Evolutionary conservation across 805 yeast genomes (phyloP).

Genomic region (Candida mattraensis): DNA sequence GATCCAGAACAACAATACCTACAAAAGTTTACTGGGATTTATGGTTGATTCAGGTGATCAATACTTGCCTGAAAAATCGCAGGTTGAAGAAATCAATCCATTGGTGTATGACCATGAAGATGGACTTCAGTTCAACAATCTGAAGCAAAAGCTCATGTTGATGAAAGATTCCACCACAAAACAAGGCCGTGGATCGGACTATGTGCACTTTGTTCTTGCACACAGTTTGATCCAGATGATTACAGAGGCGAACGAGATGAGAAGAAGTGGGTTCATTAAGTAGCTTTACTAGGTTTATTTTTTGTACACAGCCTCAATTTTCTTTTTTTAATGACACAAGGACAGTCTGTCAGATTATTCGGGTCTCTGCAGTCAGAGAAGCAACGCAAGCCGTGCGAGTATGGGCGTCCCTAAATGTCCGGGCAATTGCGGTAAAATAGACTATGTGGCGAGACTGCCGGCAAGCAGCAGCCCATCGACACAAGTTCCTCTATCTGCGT

Average conservation of each 20-base stretch:
- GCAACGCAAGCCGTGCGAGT: too few species aligned
- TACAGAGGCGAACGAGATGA: conserved; percentile 12
- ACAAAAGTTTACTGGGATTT: conserved; percentile 35
- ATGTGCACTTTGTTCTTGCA: conserved; percentile 18
- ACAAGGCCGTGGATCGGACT: conserved; percentile 6
- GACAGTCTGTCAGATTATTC: too few species aligned
- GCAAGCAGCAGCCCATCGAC: conserved; percentile 2
- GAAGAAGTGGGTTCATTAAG: conserved; percentile 2
- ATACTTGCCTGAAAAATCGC: conserved; percentile 26
- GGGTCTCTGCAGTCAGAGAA: too few species aligned
- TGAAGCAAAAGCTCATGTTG: conserved; percentile 23
- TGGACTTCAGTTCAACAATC: conserved; percentile 23
- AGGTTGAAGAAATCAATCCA: conserved; percentile 17
- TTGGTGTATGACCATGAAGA: conserved; percentile 12
- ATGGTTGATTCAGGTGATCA: conserved; percentile 42
- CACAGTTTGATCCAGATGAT: conserved; percentile 18
- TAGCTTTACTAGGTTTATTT: not conserved
- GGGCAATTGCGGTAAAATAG: conserved; percentile 4
- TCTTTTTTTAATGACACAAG: too few species aligned
- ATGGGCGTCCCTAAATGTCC: too few species aligned
- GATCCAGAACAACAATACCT: conserved; percentile 19
- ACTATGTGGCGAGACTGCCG: conserved; percentile 5
- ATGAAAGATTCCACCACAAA: conserved; percentile 22
- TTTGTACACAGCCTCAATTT: too few species aligned
- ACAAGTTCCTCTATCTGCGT: too few species aligned